Evolutionary conservation across 1,139 yeast genomes (phyloP), one percentile per base, ranked within the genome.

Genomic region (Scheffersomyces titani): DNA sequence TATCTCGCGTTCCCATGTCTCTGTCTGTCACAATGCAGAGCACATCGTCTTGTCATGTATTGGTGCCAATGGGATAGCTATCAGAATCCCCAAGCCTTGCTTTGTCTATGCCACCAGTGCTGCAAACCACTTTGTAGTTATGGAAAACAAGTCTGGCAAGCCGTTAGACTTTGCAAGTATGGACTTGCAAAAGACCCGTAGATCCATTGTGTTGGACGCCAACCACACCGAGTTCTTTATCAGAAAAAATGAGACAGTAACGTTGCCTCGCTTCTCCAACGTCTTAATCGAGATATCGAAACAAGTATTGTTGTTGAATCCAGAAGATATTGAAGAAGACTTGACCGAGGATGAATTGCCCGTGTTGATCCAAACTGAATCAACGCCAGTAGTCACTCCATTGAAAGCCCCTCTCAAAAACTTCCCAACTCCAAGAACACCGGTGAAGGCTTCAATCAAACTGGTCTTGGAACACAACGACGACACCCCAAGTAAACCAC

Each of bases 1-100:
- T 51, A 84, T 91, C 44, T 89, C 96, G 7, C 82, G 97, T 56
- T 78, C 81, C 20, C 97, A 91, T 70, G 81, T 88, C 53, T 63
- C 69, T 21, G 62, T 77, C 18, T 63, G 68, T 47, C 69, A 72
- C 58, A 63, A 66, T 51, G 59, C 63, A 6, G 65, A 68, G 49
- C 69, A 63, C 55, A 76, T 69, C 63, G 70, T 62, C 6, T 70
- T 89, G 55, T 80, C 78, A 51, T 90, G 96, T 66, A 66, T 84
- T 58, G 96, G 96, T 1, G 82, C 84, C 74, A 90, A 90, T 65
- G 96, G 96, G 4, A 73, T 88, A 57, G 84, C 83, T 20, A 80
- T 89, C 45, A 78, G 83, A 11, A 80, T 89, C 52, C 93, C 93
- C 1, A 72, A 72, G 56, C 68, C 77, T 19, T 80, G 83, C 59